A percentile compares a stretch with the other conserved stretches of the same genome.
Evolutionary conservation across 345 rosid species (phyloP).

Genomic region (Kandelia obovata): DNA sequence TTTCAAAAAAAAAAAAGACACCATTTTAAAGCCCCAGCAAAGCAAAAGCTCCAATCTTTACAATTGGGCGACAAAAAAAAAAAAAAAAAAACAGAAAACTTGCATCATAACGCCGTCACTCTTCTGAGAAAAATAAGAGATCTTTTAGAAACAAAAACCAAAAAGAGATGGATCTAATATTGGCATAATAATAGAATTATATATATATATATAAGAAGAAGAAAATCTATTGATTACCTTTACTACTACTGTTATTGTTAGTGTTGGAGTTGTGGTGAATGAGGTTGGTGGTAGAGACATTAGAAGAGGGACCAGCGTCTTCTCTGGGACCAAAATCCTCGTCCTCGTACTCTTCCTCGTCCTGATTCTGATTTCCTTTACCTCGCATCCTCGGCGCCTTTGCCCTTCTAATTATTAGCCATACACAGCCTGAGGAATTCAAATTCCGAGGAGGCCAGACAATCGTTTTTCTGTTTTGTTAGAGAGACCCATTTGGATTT

Average conservation of each 20-base stretch:
- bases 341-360: constrained; percentile 82
- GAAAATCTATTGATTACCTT: not conserved
- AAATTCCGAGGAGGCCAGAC: too few species aligned
- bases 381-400: constrained; percentile 49
- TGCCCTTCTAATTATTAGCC: too few species aligned
- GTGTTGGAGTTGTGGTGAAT: constrained; percentile 18
- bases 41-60: not conserved
- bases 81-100: not conserved
- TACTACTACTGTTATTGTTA: constrained; percentile 22
- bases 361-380: constrained; percentile 51
- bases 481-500: too few species aligned
- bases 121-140: not conserved
- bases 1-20: not conserved
- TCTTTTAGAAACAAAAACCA: constrained; percentile 6
- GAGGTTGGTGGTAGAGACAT: constrained; percentile 8
- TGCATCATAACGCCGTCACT: not conserved
- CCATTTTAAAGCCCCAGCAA: not conserved
- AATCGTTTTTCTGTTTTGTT: too few species aligned
- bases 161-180: constrained; percentile 35
- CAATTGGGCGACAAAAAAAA: not conserved
- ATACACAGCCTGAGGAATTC: too few species aligned
- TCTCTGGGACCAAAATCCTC: constrained; percentile 63
- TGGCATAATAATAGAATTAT: not conserved
- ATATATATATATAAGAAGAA: too few species aligned
- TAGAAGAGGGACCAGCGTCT: constrained; percentile 49